A percentile compares a stretch with the other conserved stretches of the same genome.
phyloP scores from a whole-genome alignment of 768 basidiomycete species.

The Phylloporus arenicola region DNA sequence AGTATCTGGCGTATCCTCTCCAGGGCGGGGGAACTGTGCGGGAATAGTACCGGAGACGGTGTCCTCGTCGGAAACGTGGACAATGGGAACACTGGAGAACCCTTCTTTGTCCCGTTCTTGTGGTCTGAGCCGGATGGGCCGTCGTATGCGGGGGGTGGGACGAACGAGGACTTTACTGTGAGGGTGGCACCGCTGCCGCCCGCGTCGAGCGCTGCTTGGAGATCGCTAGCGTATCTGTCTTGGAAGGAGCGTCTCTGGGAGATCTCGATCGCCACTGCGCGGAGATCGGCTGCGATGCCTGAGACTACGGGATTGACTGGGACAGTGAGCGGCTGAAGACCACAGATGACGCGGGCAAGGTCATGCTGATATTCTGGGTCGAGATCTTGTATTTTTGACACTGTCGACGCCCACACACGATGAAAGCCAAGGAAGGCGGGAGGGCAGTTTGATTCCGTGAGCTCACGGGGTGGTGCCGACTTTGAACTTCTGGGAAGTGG shows the following conservation, averaged over 20 bases:
- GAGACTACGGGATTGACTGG: slow-evolving; percentile 41
- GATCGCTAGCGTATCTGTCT: slow-evolving; percentile 64
- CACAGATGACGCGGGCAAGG: slow-evolving; percentile 75
- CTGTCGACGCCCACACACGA: slow-evolving; percentile 63
- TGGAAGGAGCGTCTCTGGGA: slow-evolving; percentile 82
- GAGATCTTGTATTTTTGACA: slow-evolving; percentile 60
- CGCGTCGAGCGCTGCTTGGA: slow-evolving; percentile 76
- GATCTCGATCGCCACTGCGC: slow-evolving; percentile 83
- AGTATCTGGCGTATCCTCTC: slow-evolving; percentile 82
- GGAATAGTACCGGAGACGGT: slow-evolving; percentile 44
- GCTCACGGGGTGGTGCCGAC: slow-evolving; percentile 44
- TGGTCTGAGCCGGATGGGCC: slow-evolving; percentile 19
- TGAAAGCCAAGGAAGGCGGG: slow-evolving; percentile 63
- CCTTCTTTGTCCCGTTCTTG: slow-evolving; percentile 9
- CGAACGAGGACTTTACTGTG: slow-evolving; percentile 53
- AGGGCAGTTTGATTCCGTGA: slow-evolving; percentile 68
- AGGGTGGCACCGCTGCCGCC: slow-evolving; percentile 34
- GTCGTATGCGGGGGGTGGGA: slow-evolving; percentile 66
- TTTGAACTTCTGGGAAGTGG: slow-evolving; percentile 62
- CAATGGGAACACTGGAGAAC: slow-evolving; percentile 14
- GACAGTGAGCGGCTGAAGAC: slow-evolving; percentile 39
- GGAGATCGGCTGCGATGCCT: slow-evolving; percentile 73
- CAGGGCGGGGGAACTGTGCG: slow-evolving; percentile 45
- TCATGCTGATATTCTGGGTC: slow-evolving; percentile 68
- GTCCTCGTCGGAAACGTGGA: slow-evolving; percentile 36